Base-by-base conservation (phyloP, 805 yeast genomes). In the Yarrowia hollandica region DNA sequence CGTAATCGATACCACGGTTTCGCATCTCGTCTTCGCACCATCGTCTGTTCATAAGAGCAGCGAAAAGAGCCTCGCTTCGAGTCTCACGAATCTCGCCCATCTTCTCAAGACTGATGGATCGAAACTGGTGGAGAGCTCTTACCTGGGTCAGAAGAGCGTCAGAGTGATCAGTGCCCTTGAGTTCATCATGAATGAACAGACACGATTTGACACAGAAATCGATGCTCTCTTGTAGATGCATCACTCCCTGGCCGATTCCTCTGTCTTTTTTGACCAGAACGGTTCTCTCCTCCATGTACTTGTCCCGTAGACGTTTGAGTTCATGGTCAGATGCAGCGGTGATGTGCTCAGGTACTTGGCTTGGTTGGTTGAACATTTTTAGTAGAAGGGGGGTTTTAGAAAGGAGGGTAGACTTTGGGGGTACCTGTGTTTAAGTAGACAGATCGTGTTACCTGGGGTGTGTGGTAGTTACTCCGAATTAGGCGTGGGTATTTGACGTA, bases 1-100 rank as follows among this genome's bases (percentile, higher is more conserved):
- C 4, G 10, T 44, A 19, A 21, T 31, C 35, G 1, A 44, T 10
- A 9, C 37, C 54, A 8, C 48, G 14, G 48, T 26, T 41, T 7
- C 48, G 33, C 48, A 41, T 41, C 23, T 41, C 48, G 12, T 41
- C 48, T n/a, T 41, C 48, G 14, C 48, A 41, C 48, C 48, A 41
- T 10, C 48, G 15, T 9, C 26, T 41, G 33, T 41, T 25, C 48
- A 41, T 41, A 12, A 41, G 48, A 26, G 48, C 33, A n/a, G 48
- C 31, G 8, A 41, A 41, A 10, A 41, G 15, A 16, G 48, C 48
- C 22, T 41, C 48, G 21, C 48, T 41, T 7, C 48, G 33, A 25
- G 33, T 23, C 12, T 26, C 48, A 2, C 48, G 22, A 18, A 41
- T 41, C 48, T 41, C 33, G 5, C 48, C 48, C 48, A 41, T 41